These are phyloP conservation scores for Priceomyces medius DNA, from an alignment of 805 yeast genomes.

Conservation along the genomic window DNA sequence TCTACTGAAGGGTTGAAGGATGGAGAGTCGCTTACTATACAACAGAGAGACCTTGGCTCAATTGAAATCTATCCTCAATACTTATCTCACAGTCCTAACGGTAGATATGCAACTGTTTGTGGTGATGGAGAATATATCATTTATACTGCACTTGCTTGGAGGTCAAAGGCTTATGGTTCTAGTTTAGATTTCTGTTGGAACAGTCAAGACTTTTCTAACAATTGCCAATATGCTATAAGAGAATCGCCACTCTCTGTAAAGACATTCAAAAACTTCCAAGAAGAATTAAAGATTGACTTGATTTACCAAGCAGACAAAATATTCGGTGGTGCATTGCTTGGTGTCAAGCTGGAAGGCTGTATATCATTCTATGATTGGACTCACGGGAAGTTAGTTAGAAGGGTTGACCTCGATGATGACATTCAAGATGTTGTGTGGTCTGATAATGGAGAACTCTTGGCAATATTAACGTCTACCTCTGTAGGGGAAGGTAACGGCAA, in stretches of 20 bases:
- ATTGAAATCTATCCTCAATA: conserved; percentile 91
- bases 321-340: conserved; percentile 85
- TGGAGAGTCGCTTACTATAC: conserved; percentile 75
- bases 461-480: conserved; percentile 51
- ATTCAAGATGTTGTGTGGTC: conserved; percentile 87
- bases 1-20: conserved; percentile 68
- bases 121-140: conserved; percentile 98
- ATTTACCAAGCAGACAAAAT: conserved; percentile 75
- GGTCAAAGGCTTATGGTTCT: conserved; percentile 88
- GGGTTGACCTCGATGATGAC: conserved; percentile 77
- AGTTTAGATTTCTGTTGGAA: conserved; percentile 96
- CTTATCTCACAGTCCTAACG: conserved; percentile 91
- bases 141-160: conserved; percentile 97
- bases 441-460: conserved; percentile 85
- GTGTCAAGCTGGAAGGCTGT: conserved; percentile 80
- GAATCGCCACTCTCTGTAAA: conserved; percentile 65
- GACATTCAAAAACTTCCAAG: conserved; percentile 82
- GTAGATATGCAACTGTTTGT: conserved; percentile 92
- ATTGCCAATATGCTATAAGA: conserved; percentile 71
- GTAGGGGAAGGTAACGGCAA: conserved; percentile 19
- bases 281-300: conserved; percentile 63
- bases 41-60: conserved; percentile 88
- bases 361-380: conserved; percentile 95
- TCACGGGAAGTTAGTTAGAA: conserved; percentile 74
- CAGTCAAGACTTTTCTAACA: conserved; percentile 68